Evolutionary conservation across 2,329 filamentous ascomycete genomes (phyloP).

Genomic region (Curvularia hawaiiensis): DNA sequence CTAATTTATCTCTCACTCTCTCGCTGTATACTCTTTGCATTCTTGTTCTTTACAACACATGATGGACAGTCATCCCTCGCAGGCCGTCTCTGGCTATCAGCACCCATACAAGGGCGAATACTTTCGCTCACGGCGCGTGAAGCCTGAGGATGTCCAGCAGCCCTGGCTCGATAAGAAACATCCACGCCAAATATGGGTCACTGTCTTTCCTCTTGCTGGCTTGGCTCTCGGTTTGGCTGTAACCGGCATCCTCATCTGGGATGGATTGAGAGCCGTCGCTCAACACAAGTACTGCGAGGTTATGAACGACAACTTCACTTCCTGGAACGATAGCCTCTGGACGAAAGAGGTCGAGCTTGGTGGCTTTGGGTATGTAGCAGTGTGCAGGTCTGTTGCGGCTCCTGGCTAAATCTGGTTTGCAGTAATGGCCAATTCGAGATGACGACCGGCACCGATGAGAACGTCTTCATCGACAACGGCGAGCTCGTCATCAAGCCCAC

Average conservation of each 20-base stretch:
- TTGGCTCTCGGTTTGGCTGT: slow-evolving; percentile 71
- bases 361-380: slow-evolving; percentile 70
- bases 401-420: slow-evolving; percentile 33
- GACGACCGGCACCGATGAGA: slow-evolving; percentile 74
- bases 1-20: background rate
- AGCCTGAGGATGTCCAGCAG: slow-evolving; percentile 74
- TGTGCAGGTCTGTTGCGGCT: background rate
- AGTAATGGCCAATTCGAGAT: slow-evolving; percentile 82
- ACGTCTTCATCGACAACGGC: slow-evolving; percentile 73
- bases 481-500: slow-evolving; percentile 77
- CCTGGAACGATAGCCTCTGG: slow-evolving; percentile 67
- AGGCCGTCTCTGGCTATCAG: slow-evolving; percentile 1
- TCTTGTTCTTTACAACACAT: background rate
- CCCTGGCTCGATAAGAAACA: slow-evolving; percentile 77
- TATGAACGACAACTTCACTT: slow-evolving; percentile 68
- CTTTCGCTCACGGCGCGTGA: slow-evolving; percentile 75
- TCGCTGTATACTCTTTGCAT: background rate
- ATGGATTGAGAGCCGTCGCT: slow-evolving; percentile 73
- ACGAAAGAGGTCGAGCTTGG: slow-evolving; percentile 76
- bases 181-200: slow-evolving; percentile 84
- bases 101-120: slow-evolving; percentile 36
- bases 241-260: slow-evolving; percentile 74
- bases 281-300: slow-evolving; percentile 76
- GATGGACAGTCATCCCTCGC: background rate
- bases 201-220: slow-evolving; percentile 76